These are phyloP conservation scores for Gautieria morchelliformis DNA, from an alignment of 768 basidiomycete genomes.

Conservation along the genomic window DNA sequence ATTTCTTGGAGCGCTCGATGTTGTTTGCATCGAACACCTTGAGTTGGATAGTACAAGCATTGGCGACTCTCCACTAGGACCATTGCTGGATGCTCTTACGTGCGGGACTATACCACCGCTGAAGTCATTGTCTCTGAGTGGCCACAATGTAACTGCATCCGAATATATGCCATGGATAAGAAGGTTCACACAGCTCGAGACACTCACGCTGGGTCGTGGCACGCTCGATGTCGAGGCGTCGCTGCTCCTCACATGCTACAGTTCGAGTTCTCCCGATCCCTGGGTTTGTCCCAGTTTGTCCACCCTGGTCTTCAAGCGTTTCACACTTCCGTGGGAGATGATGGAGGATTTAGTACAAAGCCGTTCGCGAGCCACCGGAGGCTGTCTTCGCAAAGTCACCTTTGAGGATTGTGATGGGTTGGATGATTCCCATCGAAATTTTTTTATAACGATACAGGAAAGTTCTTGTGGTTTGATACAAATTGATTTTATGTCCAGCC, in stretches of 20 bases:
- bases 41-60: not conserved
- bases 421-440: not conserved
- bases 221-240: not conserved
- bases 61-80: not conserved
- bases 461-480: not conserved
- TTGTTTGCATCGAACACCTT: not conserved
- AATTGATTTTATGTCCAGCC: not conserved
- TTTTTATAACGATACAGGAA: not conserved
- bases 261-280: not conserved
- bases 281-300: not conserved
- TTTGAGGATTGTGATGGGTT: not conserved
- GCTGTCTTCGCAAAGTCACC: not conserved
- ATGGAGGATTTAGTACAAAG: not conserved
- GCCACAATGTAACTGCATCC: not conserved
- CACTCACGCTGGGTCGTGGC: not conserved
- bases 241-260: not conserved
- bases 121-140: not conserved
- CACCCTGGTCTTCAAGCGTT: not conserved
- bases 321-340: not conserved
- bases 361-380: not conserved
- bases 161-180: not conserved
- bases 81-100: not conserved
- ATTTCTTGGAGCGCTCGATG: not conserved
- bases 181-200: not conserved
- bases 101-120: not conserved